A percentile compares a stretch with the other conserved stretches of the same genome.
Evolutionary conservation across 176 grass and related monocot genomes (phyloP).

Genomic region (Cenchrus americanus): DNA sequence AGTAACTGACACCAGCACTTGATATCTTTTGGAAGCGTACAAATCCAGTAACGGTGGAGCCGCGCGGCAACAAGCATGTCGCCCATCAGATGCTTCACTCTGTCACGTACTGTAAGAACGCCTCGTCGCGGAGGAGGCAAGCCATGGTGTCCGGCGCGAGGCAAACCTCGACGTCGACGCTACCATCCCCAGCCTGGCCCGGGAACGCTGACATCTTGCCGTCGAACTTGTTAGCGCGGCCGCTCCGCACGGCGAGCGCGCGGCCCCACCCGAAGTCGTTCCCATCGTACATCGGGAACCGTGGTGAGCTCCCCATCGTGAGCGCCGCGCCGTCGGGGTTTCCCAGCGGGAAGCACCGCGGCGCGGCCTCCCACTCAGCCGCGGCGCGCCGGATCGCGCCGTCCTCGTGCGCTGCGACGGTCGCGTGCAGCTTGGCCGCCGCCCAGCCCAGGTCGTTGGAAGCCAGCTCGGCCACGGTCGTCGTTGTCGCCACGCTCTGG

Average conservation of each 20-base stretch:
- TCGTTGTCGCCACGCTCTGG: constrained; percentile 77
- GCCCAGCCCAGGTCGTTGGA: constrained; percentile 61
- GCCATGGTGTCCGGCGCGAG: constrained; percentile 88
- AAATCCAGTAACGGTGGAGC: background rate
- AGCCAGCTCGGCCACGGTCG: constrained; percentile 63
- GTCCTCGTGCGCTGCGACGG: constrained; percentile 62
- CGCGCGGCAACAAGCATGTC: background rate
- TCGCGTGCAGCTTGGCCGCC: constrained; percentile 61
- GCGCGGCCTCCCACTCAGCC: constrained; percentile 78
- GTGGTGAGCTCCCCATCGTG: constrained; percentile 90
- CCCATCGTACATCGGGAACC: constrained; percentile 94
- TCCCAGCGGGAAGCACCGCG: constrained; percentile 86
- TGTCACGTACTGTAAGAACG: constrained; percentile 73
- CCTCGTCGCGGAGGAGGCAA: constrained; percentile 68
- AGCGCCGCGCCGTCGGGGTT: constrained; percentile 88
- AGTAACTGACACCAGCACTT: background rate
- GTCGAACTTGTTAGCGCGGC: constrained; percentile 87
- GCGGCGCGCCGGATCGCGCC: constrained; percentile 55
- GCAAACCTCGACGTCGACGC: constrained; percentile 90
- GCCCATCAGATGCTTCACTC: constrained; percentile 5
- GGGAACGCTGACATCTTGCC: constrained; percentile 98
- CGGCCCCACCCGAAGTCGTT: constrained; percentile 95
- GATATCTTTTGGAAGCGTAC: background rate
- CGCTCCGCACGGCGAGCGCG: constrained; percentile 75
- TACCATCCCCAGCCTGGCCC: constrained; percentile 62